Base-by-base conservation (phyloP, 768 basidiomycete species). In the Leccinum longicurvipes region DNA sequence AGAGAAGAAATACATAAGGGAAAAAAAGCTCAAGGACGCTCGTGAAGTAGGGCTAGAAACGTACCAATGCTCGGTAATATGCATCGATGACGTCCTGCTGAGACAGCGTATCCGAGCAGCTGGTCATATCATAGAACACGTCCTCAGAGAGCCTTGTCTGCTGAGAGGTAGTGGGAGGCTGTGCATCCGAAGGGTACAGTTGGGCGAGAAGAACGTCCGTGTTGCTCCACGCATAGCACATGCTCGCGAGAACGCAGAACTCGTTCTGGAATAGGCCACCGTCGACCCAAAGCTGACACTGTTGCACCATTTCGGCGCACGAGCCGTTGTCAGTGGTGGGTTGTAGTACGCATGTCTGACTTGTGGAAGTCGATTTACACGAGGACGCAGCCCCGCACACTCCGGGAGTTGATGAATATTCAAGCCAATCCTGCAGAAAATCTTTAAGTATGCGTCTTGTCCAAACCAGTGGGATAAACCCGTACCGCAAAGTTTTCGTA, bases 181-280 rank as follows among this genome's bases (percentile, higher is more conserved):
- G 23, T 14, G 31, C 6, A 28, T 55, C 49, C 0, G 56, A 32
- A 8, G 62, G 64, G 50, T 65, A 65, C 19, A 41, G 39, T 29
- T 54, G 49, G 9, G 60, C 7, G 19, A 42, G n/a, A 39, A 65
- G 54, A 7, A 67, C 62, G 19, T 65, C 54, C 3, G 64, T 64
- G 51, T 53, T 54, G 32, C 57, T 64, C 62, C 60, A 60, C 2
- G 65, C 62, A 15, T 64, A 65, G 32, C 64, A 65, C 47, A 67
- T 59, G 45, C 65, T 65, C 5, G 59, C 65, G 29, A 65, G 64
- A 9, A 65, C 62, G 25, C 64, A 64, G 24, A 25, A 57, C 23
- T 61, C 65, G 53, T 67, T 67, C 46, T 64, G 65, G 62, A 65
- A 65, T 6, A 67, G 56, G 11, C 65, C 64, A 15, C 44, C 17